Percentiles rank a stretch among this genome's conserved stretches.
These are phyloP conservation scores for Rhazya stricta DNA, from an alignment of 257 asterid species.

Conservation along the genomic window DNA sequence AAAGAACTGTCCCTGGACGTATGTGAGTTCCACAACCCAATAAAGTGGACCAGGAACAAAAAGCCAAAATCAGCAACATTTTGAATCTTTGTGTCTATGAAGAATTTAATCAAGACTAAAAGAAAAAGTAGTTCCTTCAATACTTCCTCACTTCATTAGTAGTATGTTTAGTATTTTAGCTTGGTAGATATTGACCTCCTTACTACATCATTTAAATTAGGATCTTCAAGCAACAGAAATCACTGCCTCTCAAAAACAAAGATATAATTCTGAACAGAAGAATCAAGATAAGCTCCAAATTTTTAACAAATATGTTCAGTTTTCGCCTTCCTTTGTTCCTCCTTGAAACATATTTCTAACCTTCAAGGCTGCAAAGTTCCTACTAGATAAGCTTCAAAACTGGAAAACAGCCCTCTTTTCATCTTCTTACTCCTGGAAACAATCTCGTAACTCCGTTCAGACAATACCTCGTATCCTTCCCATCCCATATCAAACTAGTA, in stretches of 20 bases:
- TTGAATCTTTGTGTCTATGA: not conserved
- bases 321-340: not conserved
- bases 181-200: not conserved
- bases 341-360: not conserved
- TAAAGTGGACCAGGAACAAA: no score
- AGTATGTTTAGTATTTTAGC: not conserved
- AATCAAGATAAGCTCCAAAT: not conserved
- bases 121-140: not conserved
- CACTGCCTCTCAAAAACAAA: not conserved
- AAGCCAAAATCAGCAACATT: not conserved
- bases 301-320: no score
- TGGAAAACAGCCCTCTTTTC: not conserved
- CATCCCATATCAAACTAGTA: not conserved
- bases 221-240: not conserved
- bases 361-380: not conserved
- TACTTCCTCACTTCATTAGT: not conserved
- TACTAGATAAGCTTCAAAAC: not conserved
- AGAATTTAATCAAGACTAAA: not conserved
- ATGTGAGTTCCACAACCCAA: no score
- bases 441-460: not conserved
- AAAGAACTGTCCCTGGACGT: not conserved
- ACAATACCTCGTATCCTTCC: not conserved
- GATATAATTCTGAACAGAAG: not conserved
- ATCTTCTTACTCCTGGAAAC: not conserved
- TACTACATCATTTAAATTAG: not conserved